Percentiles rank a stretch among this genome's conserved stretches.
Evolutionary conservation across 345 rosid genomes (phyloP).

Genomic region (Cardamine occulta): DNA sequence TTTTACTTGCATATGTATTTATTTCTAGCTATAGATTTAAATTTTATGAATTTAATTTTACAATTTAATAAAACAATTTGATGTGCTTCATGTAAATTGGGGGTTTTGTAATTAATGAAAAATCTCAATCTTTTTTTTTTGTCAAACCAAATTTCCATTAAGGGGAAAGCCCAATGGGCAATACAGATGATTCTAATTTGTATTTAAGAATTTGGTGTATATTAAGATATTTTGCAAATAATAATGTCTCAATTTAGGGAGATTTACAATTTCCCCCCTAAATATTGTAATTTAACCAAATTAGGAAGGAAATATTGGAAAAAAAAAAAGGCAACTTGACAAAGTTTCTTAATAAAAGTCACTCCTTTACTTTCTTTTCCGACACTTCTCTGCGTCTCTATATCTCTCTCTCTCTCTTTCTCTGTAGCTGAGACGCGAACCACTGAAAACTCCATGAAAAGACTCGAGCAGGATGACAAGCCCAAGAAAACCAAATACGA

Average conservation of each 20-base stretch:
- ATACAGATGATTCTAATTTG: not conserved
- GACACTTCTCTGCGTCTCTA: not conserved
- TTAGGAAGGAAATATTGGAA: not conserved
- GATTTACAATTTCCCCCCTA: not conserved
- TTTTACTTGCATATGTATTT: not conserved
- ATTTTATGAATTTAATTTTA: too few relatives aligned
- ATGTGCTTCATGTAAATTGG: not conserved
- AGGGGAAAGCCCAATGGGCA: too few relatives aligned
- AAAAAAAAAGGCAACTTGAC: not conserved
- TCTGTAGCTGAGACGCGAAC: conserved; percentile 17
- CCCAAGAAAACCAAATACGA: conserved; percentile 78
- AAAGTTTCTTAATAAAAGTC: not conserved
- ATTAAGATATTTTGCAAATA: not conserved
- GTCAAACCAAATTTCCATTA: too few relatives aligned
- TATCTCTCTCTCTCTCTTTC: not conserved
- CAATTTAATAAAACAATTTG: not conserved
- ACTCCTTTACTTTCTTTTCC: not conserved
- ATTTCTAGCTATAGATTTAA: not conserved
- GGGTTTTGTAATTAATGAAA: not conserved
- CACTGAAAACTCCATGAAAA: conserved; percentile 13
- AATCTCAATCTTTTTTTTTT: too few relatives aligned
- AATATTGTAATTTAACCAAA: not conserved
- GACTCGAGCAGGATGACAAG: conserved; percentile 41
- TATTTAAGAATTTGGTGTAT: not conserved
- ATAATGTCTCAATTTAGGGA: not conserved